Percentiles rank a stretch among this genome's conserved stretches.
Conservation (phyloP, 164 flowering plant genomes). For the Magnolia changhungtana region DNA sequence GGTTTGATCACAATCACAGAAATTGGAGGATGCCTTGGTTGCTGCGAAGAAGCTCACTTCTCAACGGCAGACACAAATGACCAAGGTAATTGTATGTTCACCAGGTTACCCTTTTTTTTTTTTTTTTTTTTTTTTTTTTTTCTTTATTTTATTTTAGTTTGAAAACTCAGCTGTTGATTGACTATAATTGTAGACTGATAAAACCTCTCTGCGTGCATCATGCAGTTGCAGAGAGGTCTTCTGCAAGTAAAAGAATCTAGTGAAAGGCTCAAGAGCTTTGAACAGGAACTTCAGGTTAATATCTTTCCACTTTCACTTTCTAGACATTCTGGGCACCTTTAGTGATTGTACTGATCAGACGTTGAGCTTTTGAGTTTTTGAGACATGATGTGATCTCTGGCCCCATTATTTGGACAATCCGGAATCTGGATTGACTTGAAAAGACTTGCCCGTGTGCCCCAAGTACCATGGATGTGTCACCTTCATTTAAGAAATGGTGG, state of each 20-base stretch:
- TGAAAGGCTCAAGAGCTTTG: conserved; percentile 57
- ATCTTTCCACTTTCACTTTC: background rate
- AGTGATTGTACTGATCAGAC: too few species aligned
- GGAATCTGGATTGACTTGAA: too few species aligned
- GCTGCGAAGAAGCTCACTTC: conserved; percentile 53
- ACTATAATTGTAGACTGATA: background rate
- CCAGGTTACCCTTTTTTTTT: background rate
- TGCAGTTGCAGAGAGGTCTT: conserved; percentile 66
- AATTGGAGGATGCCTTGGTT: conserved; percentile 62
- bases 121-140: too few species aligned
- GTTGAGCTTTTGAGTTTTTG: too few species aligned
- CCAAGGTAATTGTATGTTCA: conserved; percentile 44
- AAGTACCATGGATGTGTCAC: too few species aligned
- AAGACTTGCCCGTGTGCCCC: too few species aligned
- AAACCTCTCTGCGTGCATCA: conserved; percentile 6
- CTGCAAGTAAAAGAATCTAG: conserved; percentile 54
- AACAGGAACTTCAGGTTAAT: conserved; percentile 78
- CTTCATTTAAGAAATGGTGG: too few species aligned
- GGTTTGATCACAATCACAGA: conserved; percentile 37
- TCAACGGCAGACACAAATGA: conserved; percentile 49
- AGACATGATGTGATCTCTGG: too few species aligned
- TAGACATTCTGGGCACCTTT: background rate
- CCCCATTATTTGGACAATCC: too few species aligned
- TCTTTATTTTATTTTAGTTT: too few species aligned
- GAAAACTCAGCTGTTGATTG: background rate